Evolutionary conservation across 1,284 basidiomycete genomes (phyloP), one percentile per base, ranked within the genome.

Genomic region (Naganishia cerealis): DNA sequence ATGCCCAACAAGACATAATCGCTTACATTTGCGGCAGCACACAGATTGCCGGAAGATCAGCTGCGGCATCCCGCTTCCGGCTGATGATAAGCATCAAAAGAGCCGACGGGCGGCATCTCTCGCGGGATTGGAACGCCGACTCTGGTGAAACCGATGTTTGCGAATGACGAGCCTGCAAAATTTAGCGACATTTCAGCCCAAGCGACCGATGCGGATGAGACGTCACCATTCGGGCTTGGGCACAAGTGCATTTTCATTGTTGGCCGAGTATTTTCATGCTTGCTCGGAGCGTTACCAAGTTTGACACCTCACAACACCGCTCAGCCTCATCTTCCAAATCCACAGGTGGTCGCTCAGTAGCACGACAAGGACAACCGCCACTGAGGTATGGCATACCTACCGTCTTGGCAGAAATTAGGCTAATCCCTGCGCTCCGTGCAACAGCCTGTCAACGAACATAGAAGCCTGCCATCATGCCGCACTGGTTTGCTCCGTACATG

Each of bases 401-500:
- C 9, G 15, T 13, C 15, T 39, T 57, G 21, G 12, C 4, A 16
- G 8, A 57, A 18, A 3, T 57, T 8, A n/a, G 55, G 18, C 36
- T 39, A 38, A 57, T 6, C 21, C 55, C 33, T 40, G 55, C 55
- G 21, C 12, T 16, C 16, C 13, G 16, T 4, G 15, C n/a, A 10
- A 36, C 13, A 48, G 12, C 42, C 33, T 48, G 21, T n/a, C 5
- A 48, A 16, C 36, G 24, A 29, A 4, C 5, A 48, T 8, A 50
- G 13, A 13, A 50, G 46, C 24, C 42, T 33, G 43, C 40, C 57
- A 53, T 62, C 59, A 62, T 63, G 61, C 61, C 61, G n/a, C 61
- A 63, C 39, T 63, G 61, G 61, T 63, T 63, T 15, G 61, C 61
- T 54, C 61, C 61, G 33, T 53, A 54, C 24, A 53, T 63, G 50